phyloP scores from a whole-genome alignment of 108 stramenopile genomes.

The Aurantiochytrium sp. region DNA sequence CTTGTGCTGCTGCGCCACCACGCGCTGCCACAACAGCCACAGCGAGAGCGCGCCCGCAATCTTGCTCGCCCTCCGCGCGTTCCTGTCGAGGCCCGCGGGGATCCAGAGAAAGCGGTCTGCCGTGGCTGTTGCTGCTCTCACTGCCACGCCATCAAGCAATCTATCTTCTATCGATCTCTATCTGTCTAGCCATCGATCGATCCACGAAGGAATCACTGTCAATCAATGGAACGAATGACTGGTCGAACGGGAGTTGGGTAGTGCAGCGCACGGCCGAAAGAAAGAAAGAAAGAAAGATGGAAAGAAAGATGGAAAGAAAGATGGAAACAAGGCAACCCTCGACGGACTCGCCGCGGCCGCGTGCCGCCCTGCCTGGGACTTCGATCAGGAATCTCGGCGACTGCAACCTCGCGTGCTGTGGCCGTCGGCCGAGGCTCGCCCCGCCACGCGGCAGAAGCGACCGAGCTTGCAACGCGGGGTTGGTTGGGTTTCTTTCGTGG shows the following conservation, averaged over 20 bases:
- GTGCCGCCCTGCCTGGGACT: too few species aligned
- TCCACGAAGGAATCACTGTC: background rate
- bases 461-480: too few species aligned
- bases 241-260: background rate
- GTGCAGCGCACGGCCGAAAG: background rate
- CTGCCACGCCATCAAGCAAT: too few species aligned
- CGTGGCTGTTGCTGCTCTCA: background rate
- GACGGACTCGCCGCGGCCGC: too few species aligned
- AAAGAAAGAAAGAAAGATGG: background rate
- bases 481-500: too few species aligned
- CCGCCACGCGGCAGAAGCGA: too few species aligned
- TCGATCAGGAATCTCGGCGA: too few species aligned
- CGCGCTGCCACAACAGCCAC: background rate
- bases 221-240: background rate
- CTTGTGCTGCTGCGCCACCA: background rate
- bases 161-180: too few species aligned
- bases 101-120: background rate
- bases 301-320: background rate
- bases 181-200: background rate
- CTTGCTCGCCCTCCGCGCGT: background rate
- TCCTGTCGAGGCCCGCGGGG: background rate
- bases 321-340: background rate
- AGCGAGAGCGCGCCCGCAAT: background rate
- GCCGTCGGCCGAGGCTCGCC: too few species aligned
- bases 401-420: too few species aligned